Evolutionary conservation across 495 filamentous ascomycete genomes (phyloP), one percentile per base, ranked within the genome.

Genomic region (Poronia punctata): DNA sequence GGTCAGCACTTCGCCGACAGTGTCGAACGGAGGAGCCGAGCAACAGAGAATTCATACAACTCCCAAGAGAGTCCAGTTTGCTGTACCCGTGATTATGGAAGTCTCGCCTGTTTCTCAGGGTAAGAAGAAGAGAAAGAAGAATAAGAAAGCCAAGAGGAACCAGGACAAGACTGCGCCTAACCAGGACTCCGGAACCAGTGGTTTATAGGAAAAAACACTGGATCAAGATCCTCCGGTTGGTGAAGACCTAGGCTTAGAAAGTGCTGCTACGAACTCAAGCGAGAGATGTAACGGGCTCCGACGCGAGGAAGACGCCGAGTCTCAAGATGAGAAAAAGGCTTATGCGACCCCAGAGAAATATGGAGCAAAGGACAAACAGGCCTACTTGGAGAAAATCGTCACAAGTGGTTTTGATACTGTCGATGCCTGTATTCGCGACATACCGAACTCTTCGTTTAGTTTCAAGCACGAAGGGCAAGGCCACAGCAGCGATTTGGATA

Each of bases 161-260:
- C 27, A 33, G 18, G 16, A 38, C 12, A 32, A 17, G 14, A 6
- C n/a, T 3, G 21, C 35, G 26, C 15, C 31, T 2, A 35, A 1
- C 32, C 12, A 28, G 25, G 11, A 18, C 26, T 6, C 32, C 21
- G 17, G 27, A 10, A 31, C 28, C 38, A 40, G 38, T 35, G 37
- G 14, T 40, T 44, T 7, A 18, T 55, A 52, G 52, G 38, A 47
- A 20, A 35, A 47, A 43, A 11, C 41, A 37, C 45, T 35, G 34
- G 36, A 28, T 25, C 20, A 35, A 12, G 42, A 15, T 9, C 24
- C n/a, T n/a, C n/a, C 11, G 24, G 21, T 24, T 34, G 6, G 10
- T 20, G 20, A 45, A 16, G 23, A 16, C 15, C 22, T 17, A 16
- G 10, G 16, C 3, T 16, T 18, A 4, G 11, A 38, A 25, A 18